Evolutionary conservation across 2,329 filamentous ascomycete species (phyloP), one percentile per base, ranked within the genome.

Genomic region (Verticillium longisporum): DNA sequence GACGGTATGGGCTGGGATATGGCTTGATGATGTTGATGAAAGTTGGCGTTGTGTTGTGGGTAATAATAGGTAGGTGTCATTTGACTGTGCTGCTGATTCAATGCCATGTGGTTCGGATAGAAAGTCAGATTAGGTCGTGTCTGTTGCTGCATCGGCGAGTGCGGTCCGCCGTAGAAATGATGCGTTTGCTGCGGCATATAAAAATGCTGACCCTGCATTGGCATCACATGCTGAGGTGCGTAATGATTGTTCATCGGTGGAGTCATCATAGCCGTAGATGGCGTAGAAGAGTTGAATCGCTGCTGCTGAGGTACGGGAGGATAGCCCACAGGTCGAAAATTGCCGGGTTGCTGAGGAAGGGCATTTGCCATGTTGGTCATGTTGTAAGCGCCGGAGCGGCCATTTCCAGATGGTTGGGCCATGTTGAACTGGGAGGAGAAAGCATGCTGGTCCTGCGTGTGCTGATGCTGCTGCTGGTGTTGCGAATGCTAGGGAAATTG

Each of bases 161-260:
- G 66, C 15, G 78, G 76, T 5, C 71, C 60, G 36, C 70, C 71
- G 56, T 82, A 83, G 62, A 76, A 83, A 13, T 74, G 77, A n/a
- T 72, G 68, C 64, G 78, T 74, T 54, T 78, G 75, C 57, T 79
- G 79, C 9, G 76, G 73, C 59, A 79, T 63, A 63, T 83, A 84
- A 64, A 80, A 84, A 31, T 75, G 75, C 56, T 79, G 79, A 18
- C 69, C 71, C 26, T 71, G 62, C 62, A 79, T 69, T 15, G 72
- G 68, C 66, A 82, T 73, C 31, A 70, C 64, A 9, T 68, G 66
- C 61, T 77, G 77, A 1, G 70, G 70, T 13, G 72, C 69, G 61
- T 75, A 83, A 50, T 77, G 78, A 18, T 73, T 63, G 32, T 55
- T 63, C 66, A 79, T 69, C 36, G 74, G 73, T 32, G 70, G 74